A percentile compares a stretch with the other conserved stretches of the same genome.
Conservation (phyloP, 495 filamentous ascomycete genomes). For the Trichoderma orchidacearum region DNA sequence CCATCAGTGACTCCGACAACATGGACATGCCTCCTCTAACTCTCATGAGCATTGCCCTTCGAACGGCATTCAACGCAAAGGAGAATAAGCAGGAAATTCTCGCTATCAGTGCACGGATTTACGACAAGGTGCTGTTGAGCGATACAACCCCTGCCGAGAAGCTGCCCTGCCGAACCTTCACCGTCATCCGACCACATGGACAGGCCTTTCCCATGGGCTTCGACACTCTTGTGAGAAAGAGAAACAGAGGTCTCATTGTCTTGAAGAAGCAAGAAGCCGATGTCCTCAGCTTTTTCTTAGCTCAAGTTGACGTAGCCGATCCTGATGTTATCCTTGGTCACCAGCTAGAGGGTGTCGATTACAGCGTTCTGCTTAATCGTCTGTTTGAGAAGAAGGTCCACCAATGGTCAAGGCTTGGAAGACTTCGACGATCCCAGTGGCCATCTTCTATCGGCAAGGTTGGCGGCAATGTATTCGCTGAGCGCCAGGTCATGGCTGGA, state of each 20-base stretch:
- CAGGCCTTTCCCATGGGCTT: slow-evolving; percentile 73
- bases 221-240: slow-evolving; percentile 47
- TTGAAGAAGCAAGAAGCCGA: slow-evolving; percentile 70
- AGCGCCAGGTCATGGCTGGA: slow-evolving; percentile 79
- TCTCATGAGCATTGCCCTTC: slow-evolving; percentile 82
- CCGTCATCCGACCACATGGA: slow-evolving; percentile 70
- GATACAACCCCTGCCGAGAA: slow-evolving; percentile 83
- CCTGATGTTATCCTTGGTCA: slow-evolving; percentile 95
- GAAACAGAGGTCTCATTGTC: slow-evolving; percentile 58
- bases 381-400: slow-evolving; percentile 82
- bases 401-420: slow-evolving; percentile 83
- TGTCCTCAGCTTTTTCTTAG: slow-evolving; percentile 75
- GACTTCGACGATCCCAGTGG: slow-evolving; percentile 74
- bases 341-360: slow-evolving; percentile 91
- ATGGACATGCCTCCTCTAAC: slow-evolving; percentile 76
- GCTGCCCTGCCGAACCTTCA: slow-evolving; percentile 81
- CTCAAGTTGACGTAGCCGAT: slow-evolving; percentile 73
- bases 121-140: slow-evolving; percentile 74
- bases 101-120: slow-evolving; percentile 77
- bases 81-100: slow-evolving; percentile 96
- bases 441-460: slow-evolving; percentile 76
- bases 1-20: slow-evolving; percentile 60
- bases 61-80: slow-evolving; percentile 78
- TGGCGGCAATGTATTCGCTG: slow-evolving; percentile 78
- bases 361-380: slow-evolving; percentile 75